phyloP scores from a whole-genome alignment of 768 basidiomycete genomes.

The Suillus plorans region DNA sequence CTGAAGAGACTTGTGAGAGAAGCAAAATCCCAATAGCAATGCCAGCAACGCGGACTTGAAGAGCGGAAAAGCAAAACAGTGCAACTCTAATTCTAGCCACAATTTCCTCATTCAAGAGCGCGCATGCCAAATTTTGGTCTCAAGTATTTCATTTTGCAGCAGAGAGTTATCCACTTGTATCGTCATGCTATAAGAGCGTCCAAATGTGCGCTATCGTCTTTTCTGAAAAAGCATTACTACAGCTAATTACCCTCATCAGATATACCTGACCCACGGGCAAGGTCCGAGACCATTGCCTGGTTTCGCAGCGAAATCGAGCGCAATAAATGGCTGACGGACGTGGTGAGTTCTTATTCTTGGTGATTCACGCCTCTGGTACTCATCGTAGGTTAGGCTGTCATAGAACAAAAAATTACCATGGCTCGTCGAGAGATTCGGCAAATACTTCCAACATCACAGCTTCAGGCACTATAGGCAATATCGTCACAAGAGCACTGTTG shows the following conservation, averaged over 20 bases:
- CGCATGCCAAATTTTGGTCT: conserved; percentile 41
- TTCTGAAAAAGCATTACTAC: not conserved
- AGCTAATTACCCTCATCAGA: conserved; percentile 33
- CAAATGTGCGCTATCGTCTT: conserved; percentile 43
- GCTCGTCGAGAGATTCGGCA: conserved; percentile 60
- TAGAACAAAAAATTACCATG: conserved; percentile 60
- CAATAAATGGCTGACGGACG: conserved; percentile 54
- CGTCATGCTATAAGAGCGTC: conserved; percentile 69
- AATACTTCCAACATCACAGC: conserved; percentile 43
- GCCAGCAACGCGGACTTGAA: conserved; percentile 14
- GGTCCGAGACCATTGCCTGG: conserved; percentile 70
- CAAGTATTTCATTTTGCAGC: conserved; percentile 74
- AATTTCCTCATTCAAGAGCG: conserved; percentile 5
- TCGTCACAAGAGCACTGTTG: not conserved
- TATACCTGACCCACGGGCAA: conserved; percentile 59
- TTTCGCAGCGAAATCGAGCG: conserved; percentile 72
- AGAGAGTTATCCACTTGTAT: conserved; percentile 61
- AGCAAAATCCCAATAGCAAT: conserved; percentile 12
- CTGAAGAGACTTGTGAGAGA: conserved; percentile 9
- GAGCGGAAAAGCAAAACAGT: conserved; percentile 19
- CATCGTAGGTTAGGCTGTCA: conserved; percentile 42
- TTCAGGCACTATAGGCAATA: not conserved
- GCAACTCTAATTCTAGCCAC: conserved; percentile 10
- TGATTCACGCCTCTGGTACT: conserved; percentile 4
- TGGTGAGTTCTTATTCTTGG: conserved; percentile 37